Evolutionary conservation across 2,329 filamentous ascomycete species (phyloP).

Genomic region (Phaeoacremonium minimum): DNA sequence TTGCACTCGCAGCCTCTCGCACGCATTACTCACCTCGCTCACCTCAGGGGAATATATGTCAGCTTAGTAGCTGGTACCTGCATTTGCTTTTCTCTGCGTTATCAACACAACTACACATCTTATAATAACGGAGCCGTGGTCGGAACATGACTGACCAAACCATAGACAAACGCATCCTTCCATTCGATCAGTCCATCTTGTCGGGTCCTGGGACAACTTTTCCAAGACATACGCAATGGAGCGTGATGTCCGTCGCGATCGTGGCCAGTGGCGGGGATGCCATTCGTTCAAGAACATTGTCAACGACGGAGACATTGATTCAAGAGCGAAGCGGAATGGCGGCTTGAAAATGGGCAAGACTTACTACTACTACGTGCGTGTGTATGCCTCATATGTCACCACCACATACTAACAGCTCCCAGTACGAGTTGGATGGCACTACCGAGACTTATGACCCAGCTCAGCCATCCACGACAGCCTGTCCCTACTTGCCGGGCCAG

Average conservation of each 20-base stretch:
- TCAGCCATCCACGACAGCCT: constrained; percentile 70
- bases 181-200: constrained; percentile 68
- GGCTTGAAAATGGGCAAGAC: constrained; percentile 88
- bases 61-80: constrained; percentile 10
- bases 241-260: constrained; percentile 69
- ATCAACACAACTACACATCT: no score
- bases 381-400: constrained; percentile 8
- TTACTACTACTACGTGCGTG: constrained; percentile 89
- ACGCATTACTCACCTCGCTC: no score
- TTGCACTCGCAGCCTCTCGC: no score
- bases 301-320: constrained; percentile 65
- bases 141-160: constrained; percentile 15
- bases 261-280: constrained; percentile 80
- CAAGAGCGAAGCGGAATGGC: constrained; percentile 59
- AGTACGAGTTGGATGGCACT: constrained; percentile 82
- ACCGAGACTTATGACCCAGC: constrained; percentile 71
- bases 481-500: constrained; percentile 85
- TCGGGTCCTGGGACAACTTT: constrained; percentile 97
- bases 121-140: constrained; percentile 9
- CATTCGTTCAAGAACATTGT: constrained; percentile 83
- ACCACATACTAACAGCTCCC: constrained; percentile 21
- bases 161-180: constrained; percentile 55
- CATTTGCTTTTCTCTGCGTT: no score
- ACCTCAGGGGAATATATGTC: no score
- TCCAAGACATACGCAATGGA: constrained; percentile 73